A percentile compares a stretch with the other conserved stretches of the same genome.
These are phyloP conservation scores for Pseudogymnoascus sp. DNA, from an alignment of 2,329 filamentous ascomycete genomes.

Conservation along the genomic window DNA sequence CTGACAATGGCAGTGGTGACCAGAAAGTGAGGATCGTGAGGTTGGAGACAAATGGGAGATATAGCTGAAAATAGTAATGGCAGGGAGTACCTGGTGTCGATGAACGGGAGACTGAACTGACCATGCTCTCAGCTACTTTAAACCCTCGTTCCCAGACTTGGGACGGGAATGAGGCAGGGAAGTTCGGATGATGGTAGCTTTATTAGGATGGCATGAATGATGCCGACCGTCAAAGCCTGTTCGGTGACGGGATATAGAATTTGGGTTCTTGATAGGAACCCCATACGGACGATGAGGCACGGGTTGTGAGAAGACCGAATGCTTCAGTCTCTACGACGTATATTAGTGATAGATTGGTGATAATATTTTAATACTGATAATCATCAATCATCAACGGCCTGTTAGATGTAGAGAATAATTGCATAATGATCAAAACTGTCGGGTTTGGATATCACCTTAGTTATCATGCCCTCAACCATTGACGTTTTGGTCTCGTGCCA, in stretches of 20 bases:
- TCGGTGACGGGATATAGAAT: not conserved
- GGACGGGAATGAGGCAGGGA: not conserved
- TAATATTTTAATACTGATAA: not conserved
- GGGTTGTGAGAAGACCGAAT: not conserved
- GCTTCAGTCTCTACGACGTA: not conserved
- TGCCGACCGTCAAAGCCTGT: not conserved
- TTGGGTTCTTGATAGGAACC: not conserved
- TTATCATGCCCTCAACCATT: not conserved
- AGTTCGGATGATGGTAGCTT: not conserved
- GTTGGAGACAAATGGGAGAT: not conserved
- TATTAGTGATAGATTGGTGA: constrained; percentile 5
- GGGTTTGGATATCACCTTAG: not conserved
- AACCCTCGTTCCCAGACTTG: not conserved
- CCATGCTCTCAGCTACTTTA: not conserved
- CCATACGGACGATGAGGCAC: not conserved
- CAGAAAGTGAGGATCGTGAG: not conserved
- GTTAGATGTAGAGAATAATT: not conserved
- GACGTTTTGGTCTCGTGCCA: not conserved
- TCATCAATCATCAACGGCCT: not conserved
- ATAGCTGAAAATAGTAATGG: not conserved
- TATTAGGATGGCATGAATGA: not conserved
- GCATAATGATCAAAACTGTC: not conserved
- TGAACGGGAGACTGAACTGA: not conserved
- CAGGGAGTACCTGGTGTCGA: not conserved
- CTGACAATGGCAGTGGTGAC: not conserved